Evolutionary conservation across 2,329 filamentous ascomycete species (phyloP).

Genomic region (Paecilomyces variotii): DNA sequence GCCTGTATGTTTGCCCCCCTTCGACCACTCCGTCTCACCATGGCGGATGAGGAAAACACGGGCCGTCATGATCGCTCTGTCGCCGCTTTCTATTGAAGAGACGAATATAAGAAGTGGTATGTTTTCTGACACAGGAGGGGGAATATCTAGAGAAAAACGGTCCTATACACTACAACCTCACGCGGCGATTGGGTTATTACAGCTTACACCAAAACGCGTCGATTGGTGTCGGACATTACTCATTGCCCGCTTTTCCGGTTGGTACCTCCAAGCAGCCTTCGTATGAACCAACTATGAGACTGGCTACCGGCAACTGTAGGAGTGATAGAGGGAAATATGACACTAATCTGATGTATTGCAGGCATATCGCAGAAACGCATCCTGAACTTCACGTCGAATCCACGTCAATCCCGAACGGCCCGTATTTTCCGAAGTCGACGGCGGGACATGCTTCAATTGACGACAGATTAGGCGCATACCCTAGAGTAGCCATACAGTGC

Average conservation of each 20-base stretch:
- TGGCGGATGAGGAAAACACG: slow-evolving; percentile 11
- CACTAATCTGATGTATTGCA: too few species aligned
- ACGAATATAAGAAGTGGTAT: background rate
- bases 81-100: background rate
- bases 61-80: background rate
- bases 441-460: background rate
- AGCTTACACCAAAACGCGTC: background rate
- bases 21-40: slow-evolving; percentile 10
- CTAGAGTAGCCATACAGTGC: background rate
- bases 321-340: too few species aligned
- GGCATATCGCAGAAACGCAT: too few species aligned
- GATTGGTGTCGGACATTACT: background rate
- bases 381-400: background rate
- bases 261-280: background rate
- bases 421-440: background rate
- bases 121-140: background rate
- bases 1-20: slow-evolving; percentile 7
- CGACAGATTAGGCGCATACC: background rate
- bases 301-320: too few species aligned
- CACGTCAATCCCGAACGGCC: background rate
- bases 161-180: background rate
- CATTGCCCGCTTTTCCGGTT: background rate
- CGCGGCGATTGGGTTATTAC: background rate
- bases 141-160: background rate
- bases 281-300: background rate